Evolutionary conservation across 2,329 filamentous ascomycete species (phyloP).

Genomic region (Fusarium devonianum): DNA sequence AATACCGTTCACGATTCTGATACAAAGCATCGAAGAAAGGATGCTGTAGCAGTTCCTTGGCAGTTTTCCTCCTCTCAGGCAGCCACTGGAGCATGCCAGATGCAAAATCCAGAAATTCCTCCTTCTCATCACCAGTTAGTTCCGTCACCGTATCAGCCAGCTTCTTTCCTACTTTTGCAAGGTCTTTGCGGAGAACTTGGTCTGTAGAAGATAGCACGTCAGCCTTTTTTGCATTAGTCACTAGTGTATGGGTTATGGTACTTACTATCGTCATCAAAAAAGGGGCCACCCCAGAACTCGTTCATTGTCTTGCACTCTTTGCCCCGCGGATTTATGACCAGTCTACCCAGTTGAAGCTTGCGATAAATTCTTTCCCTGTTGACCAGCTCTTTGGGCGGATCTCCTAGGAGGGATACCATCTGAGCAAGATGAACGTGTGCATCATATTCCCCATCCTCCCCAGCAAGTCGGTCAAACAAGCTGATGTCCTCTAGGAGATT

Average conservation of each 20-base stretch:
- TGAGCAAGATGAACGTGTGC: constrained; percentile 35
- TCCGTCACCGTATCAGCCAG: constrained; percentile 30
- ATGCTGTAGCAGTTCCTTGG: constrained; percentile 35
- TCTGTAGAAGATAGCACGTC: background rate
- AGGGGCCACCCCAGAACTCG: constrained; percentile 33
- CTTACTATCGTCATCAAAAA: constrained; percentile 24
- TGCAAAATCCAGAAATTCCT: constrained; percentile 35
- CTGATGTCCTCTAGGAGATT: constrained; percentile 32
- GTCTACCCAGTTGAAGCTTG: constrained; percentile 1
- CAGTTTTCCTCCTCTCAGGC: constrained; percentile 37
- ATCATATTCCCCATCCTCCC: constrained; percentile 33
- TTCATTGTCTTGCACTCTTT: constrained; percentile 28
- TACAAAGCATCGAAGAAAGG: constrained; percentile 25
- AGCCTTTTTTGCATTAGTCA: background rate
- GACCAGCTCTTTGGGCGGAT: constrained; percentile 20
- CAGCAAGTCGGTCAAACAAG: constrained; percentile 26
- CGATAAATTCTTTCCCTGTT: constrained; percentile 29
- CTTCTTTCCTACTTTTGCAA: constrained; percentile 3
- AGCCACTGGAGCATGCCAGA: constrained; percentile 38
- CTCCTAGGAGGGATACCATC: constrained; percentile 28
- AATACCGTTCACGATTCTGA: constrained; percentile 1
- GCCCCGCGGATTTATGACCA: constrained; percentile 1
- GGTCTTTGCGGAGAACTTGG: constrained; percentile 16
- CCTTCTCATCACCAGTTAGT: constrained; percentile 31
- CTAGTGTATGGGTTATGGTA: background rate